phyloP scores from a whole-genome alignment of 2,329 filamentous ascomycete species.

The Xylaria sp. region DNA sequence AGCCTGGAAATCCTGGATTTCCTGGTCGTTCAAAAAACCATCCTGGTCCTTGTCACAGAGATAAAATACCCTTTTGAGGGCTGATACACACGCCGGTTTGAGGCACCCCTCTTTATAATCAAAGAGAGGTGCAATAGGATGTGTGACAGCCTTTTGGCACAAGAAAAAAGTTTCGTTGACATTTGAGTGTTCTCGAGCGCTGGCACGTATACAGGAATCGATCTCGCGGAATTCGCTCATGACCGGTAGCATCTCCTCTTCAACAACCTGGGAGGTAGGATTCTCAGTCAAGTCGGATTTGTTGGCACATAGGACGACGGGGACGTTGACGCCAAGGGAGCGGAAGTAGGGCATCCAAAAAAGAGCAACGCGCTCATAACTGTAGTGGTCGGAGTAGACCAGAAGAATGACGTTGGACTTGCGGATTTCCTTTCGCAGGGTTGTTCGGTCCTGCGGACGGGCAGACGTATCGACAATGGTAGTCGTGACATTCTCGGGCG shows the following conservation, averaged over 20 bases:
- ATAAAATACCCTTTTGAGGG: slow-evolving; percentile 91
- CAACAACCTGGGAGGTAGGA: slow-evolving; percentile 84
- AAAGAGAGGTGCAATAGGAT: slow-evolving; percentile 95
- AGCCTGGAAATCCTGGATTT: slow-evolving; percentile 89
- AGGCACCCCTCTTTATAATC: slow-evolving; percentile 92
- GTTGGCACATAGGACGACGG: slow-evolving; percentile 95
- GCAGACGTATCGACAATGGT: slow-evolving; percentile 98
- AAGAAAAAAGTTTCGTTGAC: slow-evolving; percentile 98
- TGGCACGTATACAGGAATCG: slow-evolving; percentile 95
- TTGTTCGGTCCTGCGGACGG: slow-evolving; percentile 90
- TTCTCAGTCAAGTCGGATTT: slow-evolving; percentile 89
- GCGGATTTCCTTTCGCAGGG: slow-evolving; percentile 90
- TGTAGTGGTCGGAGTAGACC: slow-evolving; percentile 98
- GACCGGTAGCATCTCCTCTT: slow-evolving; percentile 97
- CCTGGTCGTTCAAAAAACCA: slow-evolving; percentile 87
- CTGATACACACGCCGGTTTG: slow-evolving; percentile 89
- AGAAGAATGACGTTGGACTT: slow-evolving; percentile 97
- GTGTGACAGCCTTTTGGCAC: slow-evolving; percentile 97
- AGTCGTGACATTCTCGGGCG: slow-evolving; percentile 95
- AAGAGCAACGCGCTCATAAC: slow-evolving; percentile 94
- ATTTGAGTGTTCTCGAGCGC: slow-evolving; percentile 90
- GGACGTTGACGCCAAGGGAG: slow-evolving; percentile 97
- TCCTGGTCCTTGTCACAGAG: slow-evolving; percentile 97
- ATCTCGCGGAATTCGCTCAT: slow-evolving; percentile 99
- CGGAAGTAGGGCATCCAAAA: slow-evolving; percentile 99